Conservation (phyloP, 441 rosid species). For the Eruca vesicaria region DNA sequence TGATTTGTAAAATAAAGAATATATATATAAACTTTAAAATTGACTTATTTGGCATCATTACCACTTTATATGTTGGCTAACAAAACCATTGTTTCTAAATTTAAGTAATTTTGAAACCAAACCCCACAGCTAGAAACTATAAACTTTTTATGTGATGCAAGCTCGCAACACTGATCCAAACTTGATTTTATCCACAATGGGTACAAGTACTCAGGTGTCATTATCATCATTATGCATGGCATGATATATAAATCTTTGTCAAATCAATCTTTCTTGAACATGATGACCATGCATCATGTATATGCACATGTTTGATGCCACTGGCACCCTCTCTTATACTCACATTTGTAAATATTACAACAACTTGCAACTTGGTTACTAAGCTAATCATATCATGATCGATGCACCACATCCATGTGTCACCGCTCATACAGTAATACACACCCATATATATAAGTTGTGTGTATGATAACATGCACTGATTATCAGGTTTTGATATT, state of each 20-base stretch:
- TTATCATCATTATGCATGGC: background rate
- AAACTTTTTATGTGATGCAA: conserved; percentile 44
- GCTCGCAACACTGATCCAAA: conserved; percentile 40
- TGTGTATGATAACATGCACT: background rate
- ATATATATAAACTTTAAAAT: conserved; percentile 34
- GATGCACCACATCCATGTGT: background rate
- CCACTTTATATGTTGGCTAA: conserved; percentile 33
- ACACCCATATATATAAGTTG: background rate
- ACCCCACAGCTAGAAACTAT: conserved; percentile 41
- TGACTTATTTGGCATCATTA: conserved; percentile 49
- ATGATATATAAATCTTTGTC: background rate
- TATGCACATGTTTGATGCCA: background rate
- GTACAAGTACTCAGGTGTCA: background rate
- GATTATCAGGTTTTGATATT: background rate
- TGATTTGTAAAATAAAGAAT: background rate
- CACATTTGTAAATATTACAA: background rate
- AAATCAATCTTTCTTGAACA: conserved; percentile 1
- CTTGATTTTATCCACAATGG: conserved; percentile 1
- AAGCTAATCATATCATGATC: background rate
- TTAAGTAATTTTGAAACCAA: conserved; percentile 44
- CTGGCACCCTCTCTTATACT: background rate
- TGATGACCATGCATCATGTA: background rate
- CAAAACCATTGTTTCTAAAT: conserved; percentile 37
- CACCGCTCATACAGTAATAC: background rate
- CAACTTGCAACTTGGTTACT: background rate